These are phyloP conservation scores for Omphalea diandra DNA, from an alignment of 441 rosid genomes.

Conservation along the genomic window DNA sequence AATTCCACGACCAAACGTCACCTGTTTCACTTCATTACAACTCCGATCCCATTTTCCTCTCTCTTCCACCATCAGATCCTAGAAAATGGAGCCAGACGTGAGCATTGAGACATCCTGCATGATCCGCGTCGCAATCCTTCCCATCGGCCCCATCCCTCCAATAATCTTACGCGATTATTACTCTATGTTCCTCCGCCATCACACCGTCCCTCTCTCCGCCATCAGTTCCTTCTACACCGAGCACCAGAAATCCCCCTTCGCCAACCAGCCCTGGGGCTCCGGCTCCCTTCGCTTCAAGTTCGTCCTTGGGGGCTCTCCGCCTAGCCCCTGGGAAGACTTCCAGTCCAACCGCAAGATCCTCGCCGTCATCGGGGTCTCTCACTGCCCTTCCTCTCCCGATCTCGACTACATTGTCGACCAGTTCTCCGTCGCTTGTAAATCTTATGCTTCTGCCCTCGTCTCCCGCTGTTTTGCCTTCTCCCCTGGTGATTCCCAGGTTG, in stretches of 20 bases:
- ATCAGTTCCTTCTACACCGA: slow-evolving; percentile 92
- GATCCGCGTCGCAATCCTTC: slow-evolving; percentile 87
- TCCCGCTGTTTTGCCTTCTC: slow-evolving; percentile 88
- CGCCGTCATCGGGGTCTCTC: slow-evolving; percentile 85
- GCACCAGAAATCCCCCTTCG: slow-evolving; percentile 94
- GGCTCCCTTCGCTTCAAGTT: slow-evolving; percentile 88
- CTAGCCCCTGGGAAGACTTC: slow-evolving; percentile 98
- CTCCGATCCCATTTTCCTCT: no score
- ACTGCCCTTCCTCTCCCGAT: slow-evolving; percentile 90
- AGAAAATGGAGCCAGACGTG: slow-evolving; percentile 86
- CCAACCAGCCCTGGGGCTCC: slow-evolving; percentile 88
- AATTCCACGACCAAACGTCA: no score
- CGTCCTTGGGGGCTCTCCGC: slow-evolving; percentile 84
- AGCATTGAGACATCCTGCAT: slow-evolving; percentile 82
- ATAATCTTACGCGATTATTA: slow-evolving; percentile 69
- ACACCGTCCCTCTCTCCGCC: slow-evolving; percentile 73
- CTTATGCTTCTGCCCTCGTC: slow-evolving; percentile 71
- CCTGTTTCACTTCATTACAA: no score
- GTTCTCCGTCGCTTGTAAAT: slow-evolving; percentile 53
- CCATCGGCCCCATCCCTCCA: slow-evolving; percentile 72
- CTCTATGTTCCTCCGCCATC: slow-evolving; percentile 76
- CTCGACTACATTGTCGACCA: slow-evolving; percentile 61
- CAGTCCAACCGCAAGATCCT: slow-evolving; percentile 92
- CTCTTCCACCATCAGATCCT: not conserved
- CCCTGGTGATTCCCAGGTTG: slow-evolving; percentile 83